Evolutionary conservation across 2,329 filamentous ascomycete genomes (phyloP), one percentile per base, ranked within the genome.

Genomic region (Alternaria dauci): DNA sequence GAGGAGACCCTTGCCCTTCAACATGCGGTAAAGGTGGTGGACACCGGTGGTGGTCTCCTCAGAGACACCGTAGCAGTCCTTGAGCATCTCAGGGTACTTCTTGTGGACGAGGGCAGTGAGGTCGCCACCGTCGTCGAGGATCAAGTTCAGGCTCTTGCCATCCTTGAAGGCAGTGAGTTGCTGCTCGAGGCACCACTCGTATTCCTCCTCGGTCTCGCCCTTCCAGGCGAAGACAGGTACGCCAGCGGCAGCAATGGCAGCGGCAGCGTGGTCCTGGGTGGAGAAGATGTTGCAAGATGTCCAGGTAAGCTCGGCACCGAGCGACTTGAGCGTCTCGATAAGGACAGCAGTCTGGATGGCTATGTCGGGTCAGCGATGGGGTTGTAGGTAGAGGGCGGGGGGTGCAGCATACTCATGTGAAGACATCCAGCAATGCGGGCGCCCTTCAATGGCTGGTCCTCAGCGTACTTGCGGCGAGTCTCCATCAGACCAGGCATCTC

Each of bases 11-110:
- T 88, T 88, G 78, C 82, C 79, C 81, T 84, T 97, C 81, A 98
- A 85, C 94, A 97, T 97, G 80, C 89, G 89, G 91, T 98, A 99
- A 65, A 99, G 88, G 87, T 98, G 94, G 91, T 98, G 95, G 78
- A 99, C 94, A 88, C 94, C 94, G 55, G 94, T 99, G 83, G 94
- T 99, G 82, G 94, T 99, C 91, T 99, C 94, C 88, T 99, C 94
- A 26, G 94, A 97, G 80, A 99, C 88, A 88, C 94, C 94, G 85
- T 88, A 98, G 92, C 95, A 98, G 88, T 88, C 93, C 87, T 96
- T 91, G 81, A 99, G 92, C 92, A 92, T 91, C 85, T 98, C 93
- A 70, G 95, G 94, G 89, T 97, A 97, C 88, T 98, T 98, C 83
- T 87, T 87, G 91, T 99, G 94, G 79, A 99, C 92, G 71, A 99